Conservation (phyloP, 768 basidiomycete species). For the Mycena metata region DNA sequence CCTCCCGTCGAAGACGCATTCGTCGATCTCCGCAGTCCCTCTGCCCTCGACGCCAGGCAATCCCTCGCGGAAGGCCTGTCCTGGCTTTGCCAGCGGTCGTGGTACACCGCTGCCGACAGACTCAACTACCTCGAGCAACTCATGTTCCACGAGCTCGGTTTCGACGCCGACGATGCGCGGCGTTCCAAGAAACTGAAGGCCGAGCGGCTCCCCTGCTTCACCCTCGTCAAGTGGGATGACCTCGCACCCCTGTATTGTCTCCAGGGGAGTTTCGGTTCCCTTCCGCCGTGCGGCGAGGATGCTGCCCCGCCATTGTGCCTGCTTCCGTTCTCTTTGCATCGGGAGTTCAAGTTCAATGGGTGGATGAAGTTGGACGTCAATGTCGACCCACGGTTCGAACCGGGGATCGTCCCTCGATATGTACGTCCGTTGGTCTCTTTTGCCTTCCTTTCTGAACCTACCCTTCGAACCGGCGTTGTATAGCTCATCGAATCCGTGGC, state of each 20-base stretch:
- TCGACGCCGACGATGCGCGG: background rate
- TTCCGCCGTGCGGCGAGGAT: background rate
- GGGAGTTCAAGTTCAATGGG: background rate
- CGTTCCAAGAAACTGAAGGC: background rate
- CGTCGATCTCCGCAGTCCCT: too few species aligned
- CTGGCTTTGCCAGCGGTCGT: background rate
- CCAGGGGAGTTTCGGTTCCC: background rate
- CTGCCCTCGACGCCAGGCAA: too few species aligned
- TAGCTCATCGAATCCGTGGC: slow-evolving; percentile 2
- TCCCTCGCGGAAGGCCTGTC: background rate
- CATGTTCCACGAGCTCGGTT: background rate
- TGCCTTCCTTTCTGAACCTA: background rate
- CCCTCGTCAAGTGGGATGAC: background rate
- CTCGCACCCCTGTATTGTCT: background rate
- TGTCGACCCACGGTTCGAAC: background rate
- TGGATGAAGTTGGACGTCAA: slow-evolving; percentile 14
- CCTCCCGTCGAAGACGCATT: too few species aligned
- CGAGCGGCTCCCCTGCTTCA: background rate
- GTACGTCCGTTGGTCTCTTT: background rate
- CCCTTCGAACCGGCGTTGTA: background rate
- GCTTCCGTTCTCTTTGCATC: background rate
- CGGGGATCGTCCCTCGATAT: background rate
- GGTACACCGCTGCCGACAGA: background rate
- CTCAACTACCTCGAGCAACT: background rate
- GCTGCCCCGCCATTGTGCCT: background rate